Evolutionary conservation across 1,139 yeast genomes (phyloP).

Genomic region (Zygoascus meyerae): DNA sequence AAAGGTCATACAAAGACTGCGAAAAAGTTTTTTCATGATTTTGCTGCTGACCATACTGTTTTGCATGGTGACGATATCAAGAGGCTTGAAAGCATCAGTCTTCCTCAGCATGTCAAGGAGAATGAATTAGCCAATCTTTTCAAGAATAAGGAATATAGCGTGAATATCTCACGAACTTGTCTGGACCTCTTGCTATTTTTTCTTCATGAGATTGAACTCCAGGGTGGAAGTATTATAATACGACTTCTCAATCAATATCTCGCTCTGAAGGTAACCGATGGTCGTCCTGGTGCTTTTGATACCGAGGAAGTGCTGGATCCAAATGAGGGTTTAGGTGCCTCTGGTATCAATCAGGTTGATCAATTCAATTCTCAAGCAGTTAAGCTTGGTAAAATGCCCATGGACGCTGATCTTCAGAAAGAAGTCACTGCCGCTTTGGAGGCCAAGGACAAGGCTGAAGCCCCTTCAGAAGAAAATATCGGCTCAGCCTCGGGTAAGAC

Average conservation of each 20-base stretch:
- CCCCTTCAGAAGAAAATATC: slow-evolving; percentile 10
- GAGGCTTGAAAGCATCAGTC: slow-evolving; percentile 63
- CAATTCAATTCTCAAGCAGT: slow-evolving; percentile 68
- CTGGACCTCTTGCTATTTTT: slow-evolving; percentile 79
- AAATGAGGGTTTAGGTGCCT: slow-evolving; percentile 59
- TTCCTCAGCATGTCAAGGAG: slow-evolving; percentile 75
- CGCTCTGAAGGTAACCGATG: slow-evolving; percentile 51
- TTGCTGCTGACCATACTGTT: slow-evolving; percentile 64
- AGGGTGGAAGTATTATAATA: slow-evolving; percentile 85
- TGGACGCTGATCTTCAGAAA: slow-evolving; percentile 76
- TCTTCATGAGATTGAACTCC: slow-evolving; percentile 85
- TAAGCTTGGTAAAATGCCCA: slow-evolving; percentile 74
- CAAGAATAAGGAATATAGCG: slow-evolving; percentile 63
- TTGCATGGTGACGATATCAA: slow-evolving; percentile 76
- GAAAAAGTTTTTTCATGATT: slow-evolving; percentile 67
- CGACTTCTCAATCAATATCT: slow-evolving; percentile 82
- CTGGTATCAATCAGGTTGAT: slow-evolving; percentile 41
- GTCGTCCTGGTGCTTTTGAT: slow-evolving; percentile 33
- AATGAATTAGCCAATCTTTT: slow-evolving; percentile 77
- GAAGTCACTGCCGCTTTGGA: slow-evolving; percentile 82
- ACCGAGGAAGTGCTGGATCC: slow-evolving; percentile 41
- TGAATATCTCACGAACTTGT: slow-evolving; percentile 77
- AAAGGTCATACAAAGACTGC: slow-evolving; percentile 59
- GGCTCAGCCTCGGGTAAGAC: slow-evolving; percentile 22
- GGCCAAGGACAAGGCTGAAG: slow-evolving; percentile 57